Evolutionary conservation across 495 filamentous ascomycete species (phyloP).

Genomic region (Hypomontagnella monticulosa): DNA sequence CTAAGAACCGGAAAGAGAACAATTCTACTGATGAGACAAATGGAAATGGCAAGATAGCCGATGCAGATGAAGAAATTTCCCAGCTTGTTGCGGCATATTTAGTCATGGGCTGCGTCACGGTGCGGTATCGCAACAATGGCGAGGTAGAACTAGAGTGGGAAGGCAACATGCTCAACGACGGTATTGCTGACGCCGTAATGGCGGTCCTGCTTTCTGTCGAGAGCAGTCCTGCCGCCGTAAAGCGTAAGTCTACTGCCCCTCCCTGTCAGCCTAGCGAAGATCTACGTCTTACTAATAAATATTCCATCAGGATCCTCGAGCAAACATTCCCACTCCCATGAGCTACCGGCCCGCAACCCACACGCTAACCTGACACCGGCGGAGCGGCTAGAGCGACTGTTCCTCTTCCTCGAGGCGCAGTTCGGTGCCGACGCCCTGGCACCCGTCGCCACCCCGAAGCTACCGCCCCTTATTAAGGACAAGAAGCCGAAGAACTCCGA

Average conservation of each 20-base stretch:
- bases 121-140: conserved; percentile 73
- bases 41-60: conserved; percentile 56
- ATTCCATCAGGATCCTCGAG: conserved; percentile 56
- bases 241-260: conserved; percentile 67
- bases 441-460: conserved; percentile 75
- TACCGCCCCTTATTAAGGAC: conserved; percentile 48
- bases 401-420: conserved; percentile 96
- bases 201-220: conserved; percentile 89
- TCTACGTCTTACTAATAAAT: conserved; percentile 30
- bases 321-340: conserved; percentile 68
- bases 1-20: conserved; percentile 46
- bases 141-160: conserved; percentile 96
- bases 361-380: conserved; percentile 74
- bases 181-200: conserved; percentile 94
- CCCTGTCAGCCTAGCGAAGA: conserved; percentile 20
- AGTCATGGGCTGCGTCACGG: conserved; percentile 89
- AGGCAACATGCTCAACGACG: conserved; percentile 96
- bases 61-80: conserved; percentile 67
- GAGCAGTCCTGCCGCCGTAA: conserved; percentile 92
- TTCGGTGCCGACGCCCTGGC: conserved; percentile 81
- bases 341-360: conserved; percentile 66
- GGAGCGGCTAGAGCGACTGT: conserved; percentile 82
- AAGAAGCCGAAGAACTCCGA: conserved; percentile 44
- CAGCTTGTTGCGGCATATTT: conserved; percentile 68
- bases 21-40: conserved; percentile 42